phyloP scores from a whole-genome alignment of 2,329 filamentous ascomycete genomes.

The Immersiporthe knoxdaviesiana region DNA sequence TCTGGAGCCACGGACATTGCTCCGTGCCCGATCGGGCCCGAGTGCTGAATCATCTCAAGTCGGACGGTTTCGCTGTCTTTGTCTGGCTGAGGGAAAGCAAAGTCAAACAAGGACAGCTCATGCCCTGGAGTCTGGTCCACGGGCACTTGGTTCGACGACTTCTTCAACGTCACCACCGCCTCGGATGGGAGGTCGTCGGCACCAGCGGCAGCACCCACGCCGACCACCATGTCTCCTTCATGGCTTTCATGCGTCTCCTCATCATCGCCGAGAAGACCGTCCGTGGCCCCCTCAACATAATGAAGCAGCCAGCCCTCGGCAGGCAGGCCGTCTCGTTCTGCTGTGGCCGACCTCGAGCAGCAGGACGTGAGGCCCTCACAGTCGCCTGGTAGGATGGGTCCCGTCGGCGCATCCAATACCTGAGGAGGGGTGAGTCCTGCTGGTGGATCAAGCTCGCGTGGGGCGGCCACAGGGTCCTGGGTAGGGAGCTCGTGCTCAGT shows the following conservation, averaged over 20 bases:
- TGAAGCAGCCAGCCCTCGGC: conserved; percentile 20
- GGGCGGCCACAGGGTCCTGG: background rate
- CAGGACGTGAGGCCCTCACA: background rate
- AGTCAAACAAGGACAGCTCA: conserved; percentile 18
- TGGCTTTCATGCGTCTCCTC: background rate
- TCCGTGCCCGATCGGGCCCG: conserved; percentile 2
- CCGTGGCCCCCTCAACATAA: conserved; percentile 4
- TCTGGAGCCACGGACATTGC: background rate
- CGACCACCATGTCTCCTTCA: background rate
- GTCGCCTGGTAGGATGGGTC: background rate
- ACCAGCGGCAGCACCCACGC: background rate
- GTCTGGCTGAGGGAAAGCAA: conserved; percentile 20
- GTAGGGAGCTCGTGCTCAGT: background rate
- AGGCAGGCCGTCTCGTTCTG: background rate
- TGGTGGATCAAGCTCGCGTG: background rate
- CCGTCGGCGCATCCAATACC: background rate
- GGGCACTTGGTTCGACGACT: background rate
- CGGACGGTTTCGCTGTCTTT: background rate
- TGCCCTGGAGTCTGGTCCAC: conserved; percentile 2
- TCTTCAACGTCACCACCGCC: background rate
- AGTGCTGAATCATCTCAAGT: background rate
- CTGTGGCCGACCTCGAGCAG: background rate
- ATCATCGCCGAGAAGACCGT: background rate
- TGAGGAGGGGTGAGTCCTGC: background rate
- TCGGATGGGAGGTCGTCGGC: conserved; percentile 15